These are phyloP conservation scores for Neocallimastix lanati DNA, from an alignment of 192 early-diverging fungal genomes.

Conservation along the genomic window DNA sequence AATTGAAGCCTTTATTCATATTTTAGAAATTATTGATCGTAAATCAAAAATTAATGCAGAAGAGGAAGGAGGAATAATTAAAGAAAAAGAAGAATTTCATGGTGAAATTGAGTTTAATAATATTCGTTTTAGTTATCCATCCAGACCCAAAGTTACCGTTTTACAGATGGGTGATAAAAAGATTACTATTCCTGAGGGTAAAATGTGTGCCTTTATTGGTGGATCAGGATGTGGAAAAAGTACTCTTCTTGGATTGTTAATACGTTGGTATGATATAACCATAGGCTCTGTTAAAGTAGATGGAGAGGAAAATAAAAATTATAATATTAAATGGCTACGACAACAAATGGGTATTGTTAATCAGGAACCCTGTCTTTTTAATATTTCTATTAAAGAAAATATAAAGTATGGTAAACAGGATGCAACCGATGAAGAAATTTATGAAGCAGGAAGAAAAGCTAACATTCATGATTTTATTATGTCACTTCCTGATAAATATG, in stretches of 20 bases:
- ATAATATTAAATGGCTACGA: slow-evolving; percentile 37
- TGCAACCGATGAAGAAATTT: slow-evolving; percentile 4
- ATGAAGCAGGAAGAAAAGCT: slow-evolving; percentile 32
- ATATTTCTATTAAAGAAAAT: slow-evolving; percentile 16
- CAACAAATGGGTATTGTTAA: slow-evolving; percentile 5
- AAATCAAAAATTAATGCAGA: background rate
- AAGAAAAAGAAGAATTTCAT: background rate
- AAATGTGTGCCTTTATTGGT: slow-evolving; percentile 75
- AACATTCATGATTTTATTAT: slow-evolving; percentile 36
- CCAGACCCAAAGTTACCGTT: slow-evolving; percentile 60
- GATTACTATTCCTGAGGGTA: slow-evolving; percentile 19
- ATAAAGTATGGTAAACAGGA: slow-evolving; percentile 5
- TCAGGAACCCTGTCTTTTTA: slow-evolving; percentile 5
- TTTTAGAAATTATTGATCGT: background rate
- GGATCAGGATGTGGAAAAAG: slow-evolving; percentile 68
- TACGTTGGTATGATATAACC: slow-evolving; percentile 63
- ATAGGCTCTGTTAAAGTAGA: slow-evolving; percentile 46
- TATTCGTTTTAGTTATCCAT: slow-evolving; percentile 40
- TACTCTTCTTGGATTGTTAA: slow-evolving; percentile 65
- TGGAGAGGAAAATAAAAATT: slow-evolving; percentile 49
- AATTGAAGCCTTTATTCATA: background rate
- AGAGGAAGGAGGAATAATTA: background rate
- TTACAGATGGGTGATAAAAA: slow-evolving; percentile 18
- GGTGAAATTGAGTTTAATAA: background rate
- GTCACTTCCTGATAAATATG: slow-evolving; percentile 18